A percentile compares a stretch with the other conserved stretches of the same genome.
Conservation (phyloP, 225 moss, liverwort and hornwort genomes). For the Straminergon stramineum region DNA sequence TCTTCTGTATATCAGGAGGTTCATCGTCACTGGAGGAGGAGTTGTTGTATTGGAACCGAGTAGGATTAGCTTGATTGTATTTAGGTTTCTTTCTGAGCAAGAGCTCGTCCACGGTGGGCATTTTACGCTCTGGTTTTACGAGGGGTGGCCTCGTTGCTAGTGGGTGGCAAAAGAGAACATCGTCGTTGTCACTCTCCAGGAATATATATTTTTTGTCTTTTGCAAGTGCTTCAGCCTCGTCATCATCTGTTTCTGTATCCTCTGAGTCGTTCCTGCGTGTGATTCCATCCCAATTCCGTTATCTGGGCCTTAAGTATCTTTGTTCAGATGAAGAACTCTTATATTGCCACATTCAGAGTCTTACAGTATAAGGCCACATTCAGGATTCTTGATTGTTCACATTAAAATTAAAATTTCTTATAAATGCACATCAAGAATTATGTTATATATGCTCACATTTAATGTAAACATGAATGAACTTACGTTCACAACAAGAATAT, state of each 20-base stretch:
- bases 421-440: not conserved
- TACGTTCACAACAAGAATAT: not conserved
- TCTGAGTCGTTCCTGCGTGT: not conserved
- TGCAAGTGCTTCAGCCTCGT: not conserved
- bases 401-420: not conserved
- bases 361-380: too few relatives aligned
- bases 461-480: not conserved
- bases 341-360: too few relatives aligned
- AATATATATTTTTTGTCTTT: not conserved
- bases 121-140: not conserved
- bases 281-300: not conserved
- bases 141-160: too few relatives aligned
- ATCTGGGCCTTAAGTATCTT: not conserved
- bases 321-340: not conserved
- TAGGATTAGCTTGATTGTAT: not conserved
- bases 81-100: not conserved
- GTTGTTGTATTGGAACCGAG: not conserved
- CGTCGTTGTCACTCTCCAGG: slow-evolving; percentile 2
- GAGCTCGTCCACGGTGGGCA: not conserved
- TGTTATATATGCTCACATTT: too few relatives aligned
- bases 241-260: not conserved
- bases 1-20: not conserved
- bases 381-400: not conserved
- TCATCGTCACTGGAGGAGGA: not conserved
- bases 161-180: not conserved